Evolutionary conservation across 192 early-diverging fungal genomes (phyloP).

Genomic region (Podila clonocystis): DNA sequence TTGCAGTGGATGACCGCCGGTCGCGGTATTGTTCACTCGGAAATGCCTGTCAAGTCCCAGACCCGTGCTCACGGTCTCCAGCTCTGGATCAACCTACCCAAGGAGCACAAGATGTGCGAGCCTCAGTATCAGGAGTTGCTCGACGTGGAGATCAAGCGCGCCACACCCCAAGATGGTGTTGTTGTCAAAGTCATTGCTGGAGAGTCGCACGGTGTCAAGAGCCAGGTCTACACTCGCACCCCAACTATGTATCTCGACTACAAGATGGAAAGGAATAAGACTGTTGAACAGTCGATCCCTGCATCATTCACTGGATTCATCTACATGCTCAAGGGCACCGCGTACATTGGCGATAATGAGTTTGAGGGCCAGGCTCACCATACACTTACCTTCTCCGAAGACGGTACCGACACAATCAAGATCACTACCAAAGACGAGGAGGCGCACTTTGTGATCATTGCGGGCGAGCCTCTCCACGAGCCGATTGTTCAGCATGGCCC

Average conservation of each 20-base stretch:
- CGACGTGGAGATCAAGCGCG: conserved; percentile 44
- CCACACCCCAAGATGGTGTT: conserved; percentile 13
- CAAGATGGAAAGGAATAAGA: conserved; percentile 14
- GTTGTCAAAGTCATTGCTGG: conserved; percentile 33
- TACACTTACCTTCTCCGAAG: background rate
- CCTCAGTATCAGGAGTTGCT: conserved; percentile 57
- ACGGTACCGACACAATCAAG: conserved; percentile 3
- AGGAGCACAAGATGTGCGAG: conserved; percentile 63
- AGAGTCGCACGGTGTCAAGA: too few species aligned
- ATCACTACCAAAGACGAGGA: conserved; percentile 28
- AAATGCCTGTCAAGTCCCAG: conserved; percentile 48
- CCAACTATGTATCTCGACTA: conserved; percentile 44
- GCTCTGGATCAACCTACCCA: conserved; percentile 79
- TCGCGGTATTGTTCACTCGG: conserved; percentile 54
- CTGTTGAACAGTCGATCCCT: conserved; percentile 14
- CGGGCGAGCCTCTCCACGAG: conserved; percentile 57
- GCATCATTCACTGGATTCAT: conserved; percentile 23
- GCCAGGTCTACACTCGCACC: conserved; percentile 11
- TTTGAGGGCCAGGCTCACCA: conserved; percentile 17
- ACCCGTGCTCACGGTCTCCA: conserved; percentile 61
- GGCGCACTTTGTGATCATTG: conserved; percentile 41
- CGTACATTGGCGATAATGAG: conserved; percentile 16
- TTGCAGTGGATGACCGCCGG: too few species aligned
- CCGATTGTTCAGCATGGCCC: conserved; percentile 66
- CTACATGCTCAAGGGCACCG: conserved; percentile 26